These are phyloP conservation scores for Thuja plicata DNA, from an alignment of 83 land plant species.

Conservation along the genomic window DNA sequence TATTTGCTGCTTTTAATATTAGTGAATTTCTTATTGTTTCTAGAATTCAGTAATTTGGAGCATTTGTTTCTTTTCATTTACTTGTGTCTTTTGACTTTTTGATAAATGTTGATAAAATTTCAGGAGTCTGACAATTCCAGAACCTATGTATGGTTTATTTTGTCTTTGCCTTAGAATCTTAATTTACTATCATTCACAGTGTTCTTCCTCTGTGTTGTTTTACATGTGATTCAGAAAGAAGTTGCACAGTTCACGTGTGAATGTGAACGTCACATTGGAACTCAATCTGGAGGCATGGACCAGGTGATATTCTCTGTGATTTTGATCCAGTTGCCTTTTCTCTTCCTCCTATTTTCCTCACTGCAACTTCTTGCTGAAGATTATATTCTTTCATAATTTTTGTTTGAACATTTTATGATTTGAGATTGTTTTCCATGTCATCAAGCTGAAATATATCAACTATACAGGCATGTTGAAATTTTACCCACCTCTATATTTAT, in stretches of 20 bases:
- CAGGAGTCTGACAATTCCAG: not conserved
- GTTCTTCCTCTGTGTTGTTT: not conserved
- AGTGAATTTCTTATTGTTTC: not conserved
- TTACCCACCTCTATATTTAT: not conserved
- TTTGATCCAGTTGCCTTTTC: not conserved
- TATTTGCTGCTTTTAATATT: not conserved
- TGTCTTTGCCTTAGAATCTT: not conserved
- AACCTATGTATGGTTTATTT: not conserved
- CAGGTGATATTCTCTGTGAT: slow-evolving; percentile 51
- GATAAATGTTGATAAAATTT: not conserved
- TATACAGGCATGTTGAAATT: not conserved
- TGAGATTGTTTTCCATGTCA: not conserved
- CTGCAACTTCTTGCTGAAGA: not conserved
- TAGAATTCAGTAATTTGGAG: slow-evolving; percentile 1
- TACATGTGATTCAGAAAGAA: slow-evolving; percentile 74
- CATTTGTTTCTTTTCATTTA: not conserved
- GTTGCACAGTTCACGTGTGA: slow-evolving; percentile 92
- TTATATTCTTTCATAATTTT: not conserved
- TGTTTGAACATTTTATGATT: not conserved
- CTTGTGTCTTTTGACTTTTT: not conserved
- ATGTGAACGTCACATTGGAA: slow-evolving; percentile 96
- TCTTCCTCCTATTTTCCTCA: not conserved
- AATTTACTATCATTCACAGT: not conserved
- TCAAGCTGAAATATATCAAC: not conserved
- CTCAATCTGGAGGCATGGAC: slow-evolving; percentile 99